A percentile compares a stretch with the other conserved stretches of the same genome.
These are phyloP conservation scores for Phoma sp. DNA, from an alignment of 2,329 filamentous ascomycete genomes.

Conservation along the genomic window DNA sequence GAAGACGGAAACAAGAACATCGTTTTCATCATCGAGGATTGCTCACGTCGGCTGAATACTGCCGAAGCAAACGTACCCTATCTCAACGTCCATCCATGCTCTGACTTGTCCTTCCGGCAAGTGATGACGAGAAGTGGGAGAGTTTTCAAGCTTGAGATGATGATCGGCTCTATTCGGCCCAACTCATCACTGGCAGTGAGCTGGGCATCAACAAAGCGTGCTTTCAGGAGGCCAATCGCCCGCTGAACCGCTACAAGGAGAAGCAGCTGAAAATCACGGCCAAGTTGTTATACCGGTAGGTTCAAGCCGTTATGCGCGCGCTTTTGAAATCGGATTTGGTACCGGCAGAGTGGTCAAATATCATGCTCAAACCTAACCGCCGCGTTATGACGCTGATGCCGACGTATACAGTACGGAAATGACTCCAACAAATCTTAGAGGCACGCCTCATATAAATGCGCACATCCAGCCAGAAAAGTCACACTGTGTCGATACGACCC, in stretches of 20 bases:
- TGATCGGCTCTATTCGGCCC: constrained; percentile 1
- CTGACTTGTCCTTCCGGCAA: too few species aligned
- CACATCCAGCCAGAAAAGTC: neutral
- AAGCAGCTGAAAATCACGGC: too few species aligned
- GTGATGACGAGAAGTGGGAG: too few species aligned
- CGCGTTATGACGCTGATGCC: neutral
- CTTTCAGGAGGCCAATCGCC: neutral
- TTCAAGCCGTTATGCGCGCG: neutral
- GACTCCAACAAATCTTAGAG: neutral
- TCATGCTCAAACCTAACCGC: neutral
- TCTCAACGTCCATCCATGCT: neutral
- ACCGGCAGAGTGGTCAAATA: neutral
- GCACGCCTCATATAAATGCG: neutral
- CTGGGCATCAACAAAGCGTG: neutral
- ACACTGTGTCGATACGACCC: neutral
- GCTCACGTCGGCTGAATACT: neutral
- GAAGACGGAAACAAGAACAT: neutral
- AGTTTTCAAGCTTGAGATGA: neutral
- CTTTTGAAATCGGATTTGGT: neutral
- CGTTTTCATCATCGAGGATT: neutral
- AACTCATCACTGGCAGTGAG: neutral
- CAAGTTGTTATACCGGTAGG: too few species aligned
- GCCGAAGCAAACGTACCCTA: neutral
- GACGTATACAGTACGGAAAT: neutral
- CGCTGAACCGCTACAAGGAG: too few species aligned